Evolutionary conservation across 306 rosid genomes (phyloP).

Genomic region (Trifolium repens): DNA sequence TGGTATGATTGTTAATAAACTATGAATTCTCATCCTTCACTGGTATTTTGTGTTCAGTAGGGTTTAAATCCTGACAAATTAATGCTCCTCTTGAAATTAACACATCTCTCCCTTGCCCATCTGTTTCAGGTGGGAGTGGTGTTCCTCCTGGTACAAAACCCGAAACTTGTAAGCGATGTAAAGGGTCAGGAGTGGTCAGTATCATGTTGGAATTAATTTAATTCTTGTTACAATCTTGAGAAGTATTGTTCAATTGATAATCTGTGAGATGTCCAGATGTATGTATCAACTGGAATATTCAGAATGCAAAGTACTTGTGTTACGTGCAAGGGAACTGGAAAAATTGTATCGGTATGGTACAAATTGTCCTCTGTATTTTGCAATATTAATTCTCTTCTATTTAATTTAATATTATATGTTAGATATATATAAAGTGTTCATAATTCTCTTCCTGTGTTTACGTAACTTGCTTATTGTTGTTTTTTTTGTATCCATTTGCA

Average conservation of each 20-base stretch:
- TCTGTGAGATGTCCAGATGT: slow-evolving; percentile 60
- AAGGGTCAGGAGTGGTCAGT: slow-evolving; percentile 97
- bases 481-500: not conserved
- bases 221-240: not conserved
- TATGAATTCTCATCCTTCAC: slow-evolving; percentile 22
- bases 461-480: slow-evolving; percentile 1
- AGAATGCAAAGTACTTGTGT: slow-evolving; percentile 85
- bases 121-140: slow-evolving; percentile 85
- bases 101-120: slow-evolving; percentile 26
- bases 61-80: slow-evolving; percentile 8
- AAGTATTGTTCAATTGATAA: slow-evolving; percentile 40
- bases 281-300: slow-evolving; percentile 83
- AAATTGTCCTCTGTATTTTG: not conserved
- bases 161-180: slow-evolving; percentile 88
- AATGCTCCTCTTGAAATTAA: slow-evolving; percentile 31
- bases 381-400: not conserved
- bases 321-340: slow-evolving; percentile 78
- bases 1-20: slow-evolving; percentile 59
- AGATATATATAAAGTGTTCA: not conserved
- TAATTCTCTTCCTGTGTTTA: slow-evolving; percentile 28
- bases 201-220: slow-evolving; percentile 34
- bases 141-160: slow-evolving; percentile 97
- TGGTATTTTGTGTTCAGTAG: slow-evolving; percentile 32
- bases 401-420: slow-evolving; percentile 6
- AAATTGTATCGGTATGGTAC: slow-evolving; percentile 74